Base-by-base conservation (phyloP, 75 land plant genomes). In the Adiantum capillusveneris region DNA sequence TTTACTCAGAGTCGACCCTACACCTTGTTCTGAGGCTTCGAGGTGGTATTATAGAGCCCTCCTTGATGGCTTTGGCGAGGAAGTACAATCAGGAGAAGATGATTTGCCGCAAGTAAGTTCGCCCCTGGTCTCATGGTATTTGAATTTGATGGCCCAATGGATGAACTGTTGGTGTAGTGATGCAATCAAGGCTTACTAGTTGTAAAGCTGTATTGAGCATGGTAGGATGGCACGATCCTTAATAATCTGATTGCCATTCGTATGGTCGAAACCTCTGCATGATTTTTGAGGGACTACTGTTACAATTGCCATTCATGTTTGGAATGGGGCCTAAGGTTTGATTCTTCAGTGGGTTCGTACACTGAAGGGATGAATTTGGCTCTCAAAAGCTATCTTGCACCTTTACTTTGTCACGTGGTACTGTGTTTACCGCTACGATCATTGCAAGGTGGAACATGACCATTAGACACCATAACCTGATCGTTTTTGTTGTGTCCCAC, bases 61-160 rank as follows among this genome's bases (percentile, higher is more conserved):
- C 84, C 13, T 54, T 83, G 22, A 80, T 83, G 83, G 85, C 84
- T 24, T 41, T 81, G 54, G 84, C 84, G 1, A 66, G 80, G 72
- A 85, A 85, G 65, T 85, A 85, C 36, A 85, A 82, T 59, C 82
- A 79, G 65, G 84, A 83, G 18, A 83, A 83, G 64, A 83, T 83
- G 85, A 83, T 83, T 29, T 80, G 85, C 80, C 62, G 85, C 1
- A 82, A 82, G 85, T 82, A 69, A 65, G 87, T 24, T 29, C n/a
- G 24, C 53, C 53, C n/a, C 6, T 17, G 24, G 19, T 19, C 25
- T 19, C 25, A 24, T 11, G 18, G 9, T 51, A n/a, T n/a, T n/a
- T n/a, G n/a, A n/a, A n/a, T n/a, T n/a, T n/a, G n/a, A n/a, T n/a
- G n/a, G n/a, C n/a, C n/a, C n/a, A n/a, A n/a, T n/a, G n/a, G n/a